Conservation (phyloP, 495 filamentous ascomycete species). For the Jackrogersella multiformis region DNA sequence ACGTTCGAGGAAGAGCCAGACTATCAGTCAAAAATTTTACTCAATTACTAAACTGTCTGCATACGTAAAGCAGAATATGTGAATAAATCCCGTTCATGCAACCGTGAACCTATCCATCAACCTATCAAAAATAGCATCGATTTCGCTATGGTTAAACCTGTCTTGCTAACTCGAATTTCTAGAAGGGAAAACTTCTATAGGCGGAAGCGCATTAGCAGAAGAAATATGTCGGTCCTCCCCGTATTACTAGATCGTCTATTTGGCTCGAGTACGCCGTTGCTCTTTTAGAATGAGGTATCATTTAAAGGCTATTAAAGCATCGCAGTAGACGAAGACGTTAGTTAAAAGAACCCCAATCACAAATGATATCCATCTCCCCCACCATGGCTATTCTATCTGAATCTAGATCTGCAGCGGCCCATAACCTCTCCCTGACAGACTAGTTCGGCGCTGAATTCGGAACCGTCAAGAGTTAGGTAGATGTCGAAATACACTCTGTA, state of each 20-base stretch:
- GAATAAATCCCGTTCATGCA: conserved; percentile 21
- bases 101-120: conserved; percentile 9
- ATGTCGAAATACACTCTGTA: conserved; percentile 85
- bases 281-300: conserved; percentile 39
- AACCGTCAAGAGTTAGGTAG: conserved; percentile 95
- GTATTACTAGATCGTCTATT: conserved; percentile 15
- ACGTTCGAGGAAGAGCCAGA: not conserved
- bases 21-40: conserved; percentile 5
- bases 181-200: conserved; percentile 11
- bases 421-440: conserved; percentile 99
- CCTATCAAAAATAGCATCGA: conserved; percentile 5
- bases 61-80: conserved; percentile 16
- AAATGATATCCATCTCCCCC: conserved; percentile 10
- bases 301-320: conserved; percentile 36
- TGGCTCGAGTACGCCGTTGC: conserved; percentile 21
- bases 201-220: not conserved
- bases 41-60: conserved; percentile 21
- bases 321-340: conserved; percentile 27
- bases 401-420: conserved; percentile 92
- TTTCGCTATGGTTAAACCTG: conserved; percentile 14
- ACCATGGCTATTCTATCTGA: conserved; percentile 58
- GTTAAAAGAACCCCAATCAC: conserved; percentile 18
- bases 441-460: conserved; percentile 96
- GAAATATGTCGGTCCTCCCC: conserved; percentile 11
- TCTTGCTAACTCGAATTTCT: conserved; percentile 14